Percentiles rank a stretch among this genome's conserved stretches.
Evolutionary conservation across 345 rosid genomes (phyloP).

Genomic region (Eutrema yunnanense): DNA sequence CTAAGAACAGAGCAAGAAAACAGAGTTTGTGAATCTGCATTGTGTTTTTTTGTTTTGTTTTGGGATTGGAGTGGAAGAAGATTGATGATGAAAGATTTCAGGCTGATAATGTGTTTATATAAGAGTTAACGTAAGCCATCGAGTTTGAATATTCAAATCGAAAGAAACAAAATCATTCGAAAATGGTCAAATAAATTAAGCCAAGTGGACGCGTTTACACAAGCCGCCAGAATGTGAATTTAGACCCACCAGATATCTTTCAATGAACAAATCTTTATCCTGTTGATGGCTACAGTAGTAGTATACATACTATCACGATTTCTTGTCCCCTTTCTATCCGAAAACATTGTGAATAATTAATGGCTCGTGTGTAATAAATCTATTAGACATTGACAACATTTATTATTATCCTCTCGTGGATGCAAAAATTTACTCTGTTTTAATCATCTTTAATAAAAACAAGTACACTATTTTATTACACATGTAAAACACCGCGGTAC

Average conservation of each 20-base stretch:
- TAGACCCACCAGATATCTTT: constrained; percentile 7
- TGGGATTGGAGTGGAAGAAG: neutral
- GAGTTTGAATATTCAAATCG: neutral
- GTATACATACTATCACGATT: neutral
- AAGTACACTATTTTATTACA: too few species aligned
- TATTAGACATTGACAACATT: neutral
- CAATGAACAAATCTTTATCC: constrained; percentile 5
- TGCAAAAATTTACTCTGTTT: too few species aligned
- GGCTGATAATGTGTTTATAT: constrained; percentile 5
- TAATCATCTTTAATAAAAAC: too few species aligned
- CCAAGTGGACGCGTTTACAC: constrained; percentile 23
- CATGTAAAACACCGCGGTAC: too few species aligned
- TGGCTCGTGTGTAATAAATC: neutral
- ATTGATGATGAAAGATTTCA: neutral
- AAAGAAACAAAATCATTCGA: neutral
- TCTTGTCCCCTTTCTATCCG: neutral
- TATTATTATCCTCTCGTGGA: neutral
- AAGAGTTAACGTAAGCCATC: constrained; percentile 19
- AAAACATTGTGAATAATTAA: neutral
- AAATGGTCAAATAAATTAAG: constrained; percentile 16
- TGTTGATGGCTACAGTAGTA: too few species aligned
- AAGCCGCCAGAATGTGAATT: neutral
- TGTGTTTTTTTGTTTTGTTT: neutral
- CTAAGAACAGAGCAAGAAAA: constrained; percentile 26
- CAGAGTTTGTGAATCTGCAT: constrained; percentile 28